Evolutionary conservation across 305 asterid species (phyloP), one percentile per base, ranked within the genome.

Genomic region (Fraxinus platypoda): DNA sequence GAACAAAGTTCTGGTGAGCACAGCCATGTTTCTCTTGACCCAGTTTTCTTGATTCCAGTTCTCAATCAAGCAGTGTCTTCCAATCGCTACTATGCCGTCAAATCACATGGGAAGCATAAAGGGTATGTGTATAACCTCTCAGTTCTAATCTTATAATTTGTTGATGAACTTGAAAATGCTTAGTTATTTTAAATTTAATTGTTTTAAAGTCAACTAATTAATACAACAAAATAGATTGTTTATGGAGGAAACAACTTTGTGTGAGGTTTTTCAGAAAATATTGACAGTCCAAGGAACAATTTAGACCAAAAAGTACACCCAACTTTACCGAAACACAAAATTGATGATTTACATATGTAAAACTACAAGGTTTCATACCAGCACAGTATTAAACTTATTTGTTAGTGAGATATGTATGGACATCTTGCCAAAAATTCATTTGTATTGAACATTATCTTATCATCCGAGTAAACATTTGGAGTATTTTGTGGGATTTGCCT

Each of bases 21-120:
- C 52, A 6, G 11, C n/a, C 4, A 54, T 11, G 38, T 49, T 2
- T 72, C 30, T 74, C 0, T 0, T 7, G 3, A 79, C 72, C 82
- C 76, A 0, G 83, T 85, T 35, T 21, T 68, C 28, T 70, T 82
- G 33, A 80, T 85, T 52, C 86, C 82, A 7, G 88, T 79, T 70
- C 86, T 82, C 34, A 73, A 85, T 59, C 78, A 71, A 9, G 78
- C 86, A 1, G 46, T 77, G 66, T 82, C 86, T 31, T 78, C 80
- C 82, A 82, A 85, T 62, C 84, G 66, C 33, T 80, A 85, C 74
- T 85, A 85, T 19, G 88, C 82, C 11, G 76, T 85, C 5, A 3
- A 19, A 3, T 78, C 78, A 11, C 78, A 41, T 15, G 83, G 86
- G 43, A 75, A 75, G 25, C 80, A 41, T 71, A 88, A 88, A 83